Evolutionary conservation across 2,329 filamentous ascomycete genomes (phyloP).

Genomic region (Shiraia sp.): DNA sequence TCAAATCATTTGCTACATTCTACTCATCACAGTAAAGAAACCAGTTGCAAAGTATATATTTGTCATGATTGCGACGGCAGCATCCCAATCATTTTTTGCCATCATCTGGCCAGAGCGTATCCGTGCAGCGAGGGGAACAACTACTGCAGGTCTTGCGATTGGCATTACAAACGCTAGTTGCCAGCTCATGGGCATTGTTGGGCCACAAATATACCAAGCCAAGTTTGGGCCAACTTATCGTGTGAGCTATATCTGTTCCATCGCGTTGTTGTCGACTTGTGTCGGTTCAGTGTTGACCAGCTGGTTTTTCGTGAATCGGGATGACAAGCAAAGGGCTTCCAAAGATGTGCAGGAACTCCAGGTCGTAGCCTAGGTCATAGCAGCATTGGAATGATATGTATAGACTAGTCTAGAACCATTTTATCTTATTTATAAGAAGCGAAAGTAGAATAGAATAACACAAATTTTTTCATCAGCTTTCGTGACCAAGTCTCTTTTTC

Average conservation of each 20-base stretch:
- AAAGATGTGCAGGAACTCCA: neutral
- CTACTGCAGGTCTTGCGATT: conserved; percentile 45
- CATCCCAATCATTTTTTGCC: conserved; percentile 45
- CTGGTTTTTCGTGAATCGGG: conserved; percentile 20
- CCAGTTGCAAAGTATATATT: conserved; percentile 46
- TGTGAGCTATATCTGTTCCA: conserved; percentile 44
- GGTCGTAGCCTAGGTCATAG: neutral
- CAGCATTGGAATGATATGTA: neutral
- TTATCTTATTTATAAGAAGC: too few relatives aligned
- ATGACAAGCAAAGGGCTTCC: conserved; percentile 9
- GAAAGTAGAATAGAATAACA: too few relatives aligned
- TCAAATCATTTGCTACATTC: conserved; percentile 46
- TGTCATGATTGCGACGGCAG: conserved; percentile 47
- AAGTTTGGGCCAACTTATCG: conserved; percentile 47
- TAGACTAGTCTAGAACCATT: too few relatives aligned
- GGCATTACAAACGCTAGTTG: conserved; percentile 41
- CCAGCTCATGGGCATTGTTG: conserved; percentile 47
- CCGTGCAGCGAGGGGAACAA: conserved; percentile 45
- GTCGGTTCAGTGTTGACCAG: conserved; percentile 19
- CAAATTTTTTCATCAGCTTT: too few relatives aligned
- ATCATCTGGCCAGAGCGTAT: conserved; percentile 50
- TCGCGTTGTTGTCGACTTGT: conserved; percentile 34
- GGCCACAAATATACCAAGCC: conserved; percentile 47
- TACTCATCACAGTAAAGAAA: conserved; percentile 44
- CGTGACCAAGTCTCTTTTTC: too few relatives aligned